Percentiles rank a stretch among this genome's conserved stretches.
Conservation (phyloP, 1,284 basidiomycete genomes). For the Papiliotrema fonsecae region DNA sequence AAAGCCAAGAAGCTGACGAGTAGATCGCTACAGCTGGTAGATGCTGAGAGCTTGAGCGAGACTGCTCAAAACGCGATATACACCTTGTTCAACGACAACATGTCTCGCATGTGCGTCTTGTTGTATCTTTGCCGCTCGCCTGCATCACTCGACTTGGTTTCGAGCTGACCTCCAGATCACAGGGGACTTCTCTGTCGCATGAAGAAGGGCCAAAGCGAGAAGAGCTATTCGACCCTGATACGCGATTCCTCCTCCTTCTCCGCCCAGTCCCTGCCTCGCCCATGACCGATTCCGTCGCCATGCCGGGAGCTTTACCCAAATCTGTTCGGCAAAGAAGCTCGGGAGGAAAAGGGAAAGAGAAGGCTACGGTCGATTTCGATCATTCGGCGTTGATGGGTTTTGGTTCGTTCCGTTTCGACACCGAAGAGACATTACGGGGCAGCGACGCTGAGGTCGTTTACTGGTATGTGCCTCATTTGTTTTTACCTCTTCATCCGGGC, state of each 20-base stretch:
- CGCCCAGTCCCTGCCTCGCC: background rate
- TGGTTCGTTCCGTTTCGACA: conserved; percentile 45
- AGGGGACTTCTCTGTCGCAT: conserved; percentile 25
- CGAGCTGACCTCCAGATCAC: conserved; percentile 4
- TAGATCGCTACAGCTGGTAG: background rate
- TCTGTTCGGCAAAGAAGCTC: background rate
- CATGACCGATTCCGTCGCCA: background rate
- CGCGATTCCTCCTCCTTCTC: conserved; percentile 27
- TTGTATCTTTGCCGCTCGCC: too few species aligned
- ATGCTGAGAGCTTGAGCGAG: background rate
- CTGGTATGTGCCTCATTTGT: conserved; percentile 26
- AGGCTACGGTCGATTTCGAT: conserved; percentile 9
- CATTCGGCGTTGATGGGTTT: conserved; percentile 30
- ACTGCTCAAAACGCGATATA: conserved; percentile 21
- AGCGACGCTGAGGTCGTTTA: conserved; percentile 40
- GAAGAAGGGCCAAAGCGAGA: conserved; percentile 24
- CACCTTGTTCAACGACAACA: conserved; percentile 33
- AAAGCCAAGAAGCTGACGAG: background rate
- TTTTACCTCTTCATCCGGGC: too few species aligned
- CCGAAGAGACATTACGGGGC: conserved; percentile 37
- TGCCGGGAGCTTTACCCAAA: conserved; percentile 17
- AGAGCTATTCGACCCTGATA: conserved; percentile 41
- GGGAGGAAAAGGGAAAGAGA: conserved; percentile 11
- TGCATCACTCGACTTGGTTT: background rate
- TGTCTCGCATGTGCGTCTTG: conserved; percentile 22